phyloP scores from a whole-genome alignment of 768 basidiomycete genomes.

The Clitopilus passeckerianus region DNA sequence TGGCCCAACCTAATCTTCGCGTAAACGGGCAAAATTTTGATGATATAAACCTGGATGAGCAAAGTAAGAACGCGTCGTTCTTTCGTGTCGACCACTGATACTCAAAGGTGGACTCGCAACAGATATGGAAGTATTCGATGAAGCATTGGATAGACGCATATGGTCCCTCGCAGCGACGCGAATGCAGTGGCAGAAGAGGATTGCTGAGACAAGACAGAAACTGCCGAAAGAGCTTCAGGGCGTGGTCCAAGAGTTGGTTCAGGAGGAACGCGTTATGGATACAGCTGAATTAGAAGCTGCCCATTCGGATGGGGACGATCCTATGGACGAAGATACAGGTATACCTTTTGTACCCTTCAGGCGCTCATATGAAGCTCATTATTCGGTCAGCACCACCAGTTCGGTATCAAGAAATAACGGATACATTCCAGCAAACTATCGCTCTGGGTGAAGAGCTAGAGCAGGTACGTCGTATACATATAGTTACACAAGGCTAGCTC shows the following conservation, averaged over 20 bases:
- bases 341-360: constrained; percentile 5
- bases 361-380: background rate
- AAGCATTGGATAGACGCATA: constrained; percentile 76
- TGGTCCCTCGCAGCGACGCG: constrained; percentile 77
- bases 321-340: constrained; percentile 10
- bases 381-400: background rate
- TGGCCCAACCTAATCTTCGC: constrained; percentile 67
- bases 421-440: background rate
- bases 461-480: background rate
- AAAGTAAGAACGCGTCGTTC: constrained; percentile 30
- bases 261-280: constrained; percentile 18
- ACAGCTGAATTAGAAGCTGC: constrained; percentile 8
- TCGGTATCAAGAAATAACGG: background rate
- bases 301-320: constrained; percentile 11
- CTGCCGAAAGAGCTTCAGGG: constrained; percentile 50
- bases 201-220: constrained; percentile 62
- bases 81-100: background rate
- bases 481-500: background rate
- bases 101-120: constrained; percentile 1
- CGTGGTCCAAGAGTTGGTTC: constrained; percentile 22
- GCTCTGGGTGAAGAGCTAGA: background rate
- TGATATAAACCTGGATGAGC: constrained; percentile 27
- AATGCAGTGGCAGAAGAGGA: constrained; percentile 68
- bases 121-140: constrained; percentile 82
- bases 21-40: constrained; percentile 79